These are phyloP conservation scores for Vaccinium darrowii DNA, from an alignment of 148 eudicot species.

Conservation along the genomic window DNA sequence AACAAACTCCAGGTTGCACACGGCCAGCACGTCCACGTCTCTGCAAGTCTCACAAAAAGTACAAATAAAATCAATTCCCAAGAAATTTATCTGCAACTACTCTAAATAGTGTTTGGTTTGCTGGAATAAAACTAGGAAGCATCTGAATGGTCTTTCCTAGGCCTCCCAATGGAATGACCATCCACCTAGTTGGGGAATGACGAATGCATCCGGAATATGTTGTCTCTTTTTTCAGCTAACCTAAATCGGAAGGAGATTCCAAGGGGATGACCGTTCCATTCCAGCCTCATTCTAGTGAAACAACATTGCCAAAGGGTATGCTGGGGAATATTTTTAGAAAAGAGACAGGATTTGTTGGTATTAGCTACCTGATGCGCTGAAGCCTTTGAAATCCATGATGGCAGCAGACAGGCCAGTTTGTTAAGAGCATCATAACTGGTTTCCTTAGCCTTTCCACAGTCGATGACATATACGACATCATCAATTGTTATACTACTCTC, in stretches of 20 bases:
- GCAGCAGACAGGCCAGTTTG: slow-evolving; percentile 92
- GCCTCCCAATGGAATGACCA: not conserved
- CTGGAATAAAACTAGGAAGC: slow-evolving; percentile 2
- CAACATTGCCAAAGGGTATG: not conserved
- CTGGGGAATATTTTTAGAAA: not conserved
- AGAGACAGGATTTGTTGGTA: not conserved
- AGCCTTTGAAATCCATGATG: slow-evolving; percentile 99
- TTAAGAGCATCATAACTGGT: slow-evolving; percentile 98
- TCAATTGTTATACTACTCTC: slow-evolving; percentile 98
- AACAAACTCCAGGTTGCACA: slow-evolving; percentile 94
- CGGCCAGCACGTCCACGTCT: slow-evolving; percentile 99
- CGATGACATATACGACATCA: slow-evolving; percentile 91
- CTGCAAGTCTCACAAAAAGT: slow-evolving; percentile 33
- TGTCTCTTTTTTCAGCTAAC: not conserved
- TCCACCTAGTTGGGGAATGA: not conserved
- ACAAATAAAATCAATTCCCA: not conserved
- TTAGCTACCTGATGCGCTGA: slow-evolving; percentile 90
- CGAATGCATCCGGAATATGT: not conserved
- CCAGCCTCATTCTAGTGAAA: not conserved
- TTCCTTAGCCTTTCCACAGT: slow-evolving; percentile 98
- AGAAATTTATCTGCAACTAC: not conserved
- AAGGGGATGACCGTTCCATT: not conserved
- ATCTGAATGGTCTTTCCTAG: not conserved
- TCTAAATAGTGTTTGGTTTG: not conserved
- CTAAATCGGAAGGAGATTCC: not conserved